These are phyloP conservation scores for Aspergillus coremiiformis DNA, from an alignment of 495 filamentous ascomycete species.

Conservation along the genomic window DNA sequence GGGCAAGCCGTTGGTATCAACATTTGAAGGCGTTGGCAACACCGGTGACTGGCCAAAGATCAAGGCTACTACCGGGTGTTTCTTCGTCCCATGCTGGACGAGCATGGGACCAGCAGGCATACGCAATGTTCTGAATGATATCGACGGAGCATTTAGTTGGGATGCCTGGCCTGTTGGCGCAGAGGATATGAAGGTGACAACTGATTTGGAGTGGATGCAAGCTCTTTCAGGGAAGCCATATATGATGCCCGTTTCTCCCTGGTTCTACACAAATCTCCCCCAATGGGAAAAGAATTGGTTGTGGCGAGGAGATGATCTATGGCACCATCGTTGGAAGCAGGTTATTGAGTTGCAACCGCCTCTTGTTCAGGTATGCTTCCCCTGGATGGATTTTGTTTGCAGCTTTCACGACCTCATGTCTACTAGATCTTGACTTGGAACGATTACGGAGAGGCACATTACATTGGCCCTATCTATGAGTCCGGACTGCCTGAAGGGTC, in stretches of 20 bases:
- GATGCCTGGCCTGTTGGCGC: conserved; percentile 64
- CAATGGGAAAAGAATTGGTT: conserved; percentile 69
- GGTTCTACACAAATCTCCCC: conserved; percentile 67
- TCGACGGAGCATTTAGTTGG: conserved; percentile 64
- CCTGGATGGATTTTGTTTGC: neutral
- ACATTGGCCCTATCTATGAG: conserved; percentile 53
- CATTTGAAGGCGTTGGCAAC: conserved; percentile 59
- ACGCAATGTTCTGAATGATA: conserved; percentile 32
- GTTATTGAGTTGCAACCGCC: conserved; percentile 55
- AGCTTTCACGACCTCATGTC: conserved; percentile 1
- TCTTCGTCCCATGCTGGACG: conserved; percentile 59
- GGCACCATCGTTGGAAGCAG: conserved; percentile 69
- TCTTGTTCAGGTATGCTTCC: conserved; percentile 49
- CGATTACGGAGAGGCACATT: conserved; percentile 70
- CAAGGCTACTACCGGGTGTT: conserved; percentile 40
- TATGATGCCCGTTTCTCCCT: conserved; percentile 76
- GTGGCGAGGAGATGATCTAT: conserved; percentile 61
- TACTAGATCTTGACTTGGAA: conserved; percentile 55
- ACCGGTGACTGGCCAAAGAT: conserved; percentile 52
- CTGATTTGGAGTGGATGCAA: conserved; percentile 48
- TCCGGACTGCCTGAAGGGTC: conserved; percentile 45
- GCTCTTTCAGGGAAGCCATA: conserved; percentile 51
- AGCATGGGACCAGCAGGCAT: conserved; percentile 48
- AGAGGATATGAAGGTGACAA: conserved; percentile 41
- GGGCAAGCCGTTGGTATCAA: conserved; percentile 57